Evolutionary conservation across 768 basidiomycete species (phyloP).

Genomic region (Omphalotus guepiniiformis): DNA sequence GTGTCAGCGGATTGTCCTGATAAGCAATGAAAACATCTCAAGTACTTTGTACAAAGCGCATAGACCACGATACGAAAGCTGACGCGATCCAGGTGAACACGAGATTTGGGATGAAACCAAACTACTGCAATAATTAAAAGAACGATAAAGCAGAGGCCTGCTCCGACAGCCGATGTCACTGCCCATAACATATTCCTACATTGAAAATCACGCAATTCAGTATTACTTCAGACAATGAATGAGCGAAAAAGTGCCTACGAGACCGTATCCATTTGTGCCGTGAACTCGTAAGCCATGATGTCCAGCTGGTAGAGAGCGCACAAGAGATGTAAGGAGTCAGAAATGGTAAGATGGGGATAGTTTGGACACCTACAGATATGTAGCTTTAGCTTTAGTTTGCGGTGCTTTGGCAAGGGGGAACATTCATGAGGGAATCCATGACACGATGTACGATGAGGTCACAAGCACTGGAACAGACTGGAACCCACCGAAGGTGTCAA

Average conservation of each 20-base stretch:
- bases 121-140: slow-evolving; percentile 14
- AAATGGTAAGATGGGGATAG: too few relatives aligned
- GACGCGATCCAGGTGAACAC: slow-evolving; percentile 18
- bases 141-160: slow-evolving; percentile 16
- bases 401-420: too few relatives aligned
- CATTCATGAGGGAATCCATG: too few relatives aligned
- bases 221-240: not conserved
- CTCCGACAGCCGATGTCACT: slow-evolving; percentile 12
- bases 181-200: slow-evolving; percentile 10
- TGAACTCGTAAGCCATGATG: not conserved
- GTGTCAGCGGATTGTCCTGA: not conserved
- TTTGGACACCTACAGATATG: too few relatives aligned
- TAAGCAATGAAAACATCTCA: not conserved
- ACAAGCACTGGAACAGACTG: too few relatives aligned
- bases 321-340: too few relatives aligned
- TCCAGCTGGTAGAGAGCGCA: too few relatives aligned
- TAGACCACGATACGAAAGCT: slow-evolving; percentile 18
- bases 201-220: too few relatives aligned
- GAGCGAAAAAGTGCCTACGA: not conserved
- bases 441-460: too few relatives aligned
- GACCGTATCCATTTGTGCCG: not conserved
- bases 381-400: too few relatives aligned
- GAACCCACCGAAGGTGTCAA: too few relatives aligned
- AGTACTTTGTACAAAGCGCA: slow-evolving; percentile 18
- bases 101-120: slow-evolving; percentile 9